A percentile compares a stretch with the other conserved stretches of the same genome.
phyloP scores from a whole-genome alignment of 768 basidiomycete species.

The Boletus speciosus region DNA sequence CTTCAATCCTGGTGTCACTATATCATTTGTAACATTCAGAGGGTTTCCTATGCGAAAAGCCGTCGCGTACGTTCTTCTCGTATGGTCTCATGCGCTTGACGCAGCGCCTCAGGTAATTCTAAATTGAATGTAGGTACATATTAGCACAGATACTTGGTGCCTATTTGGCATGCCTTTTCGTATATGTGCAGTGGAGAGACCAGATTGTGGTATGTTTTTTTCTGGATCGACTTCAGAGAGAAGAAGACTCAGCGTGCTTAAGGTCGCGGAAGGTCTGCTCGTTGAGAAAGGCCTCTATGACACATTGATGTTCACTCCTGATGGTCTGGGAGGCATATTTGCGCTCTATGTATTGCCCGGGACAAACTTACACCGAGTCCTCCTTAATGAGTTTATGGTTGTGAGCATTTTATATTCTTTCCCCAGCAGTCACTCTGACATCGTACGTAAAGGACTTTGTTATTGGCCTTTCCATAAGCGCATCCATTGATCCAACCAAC shows the following conservation, averaged over 20 bases:
- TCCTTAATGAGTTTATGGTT: conserved; percentile 40
- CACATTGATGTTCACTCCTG: conserved; percentile 32
- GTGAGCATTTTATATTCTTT: conserved; percentile 18
- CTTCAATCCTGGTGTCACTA: conserved; percentile 62
- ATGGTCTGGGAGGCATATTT: conserved; percentile 38
- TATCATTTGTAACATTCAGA: conserved; percentile 49
- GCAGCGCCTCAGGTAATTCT: conserved; percentile 1
- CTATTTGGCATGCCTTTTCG: conserved; percentile 55
- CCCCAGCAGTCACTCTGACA: not conserved
- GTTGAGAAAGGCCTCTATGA: conserved; percentile 26
- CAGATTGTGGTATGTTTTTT: conserved; percentile 43
- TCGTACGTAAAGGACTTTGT: conserved; percentile 14
- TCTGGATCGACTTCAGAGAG: conserved; percentile 39
- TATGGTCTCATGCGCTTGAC: conserved; percentile 2
- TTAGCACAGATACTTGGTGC: conserved; percentile 62
- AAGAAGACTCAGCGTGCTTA: not conserved
- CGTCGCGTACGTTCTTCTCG: conserved; percentile 37
- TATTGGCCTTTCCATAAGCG: conserved; percentile 21
- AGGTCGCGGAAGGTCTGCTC: conserved; percentile 32
- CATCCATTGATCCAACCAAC: conserved; percentile 50
- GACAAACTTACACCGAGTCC: conserved; percentile 29
- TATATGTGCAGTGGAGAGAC: conserved; percentile 62
- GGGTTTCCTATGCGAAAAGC: conserved; percentile 54
- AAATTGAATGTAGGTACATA: conserved; percentile 49
- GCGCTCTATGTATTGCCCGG: conserved; percentile 35